Percentiles rank a stretch among this genome's conserved stretches.
Conservation (phyloP, 129 eudicot genomes). For the Solidago caesia region DNA sequence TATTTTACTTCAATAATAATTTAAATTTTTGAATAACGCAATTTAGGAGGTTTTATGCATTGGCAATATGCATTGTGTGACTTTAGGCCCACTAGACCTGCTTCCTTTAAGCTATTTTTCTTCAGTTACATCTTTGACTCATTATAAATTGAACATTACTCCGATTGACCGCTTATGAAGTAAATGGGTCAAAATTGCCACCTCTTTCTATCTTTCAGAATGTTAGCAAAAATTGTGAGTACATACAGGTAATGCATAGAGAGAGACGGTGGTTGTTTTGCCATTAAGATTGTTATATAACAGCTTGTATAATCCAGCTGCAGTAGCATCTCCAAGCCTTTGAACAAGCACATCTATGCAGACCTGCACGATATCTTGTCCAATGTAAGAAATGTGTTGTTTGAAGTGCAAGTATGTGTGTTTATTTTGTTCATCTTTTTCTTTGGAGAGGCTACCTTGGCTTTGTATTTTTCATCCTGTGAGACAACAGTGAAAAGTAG, state of each 20-base stretch:
- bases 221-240: not conserved
- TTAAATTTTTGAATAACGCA: too few species aligned
- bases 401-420: not conserved
- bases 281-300: slow-evolving; percentile 55
- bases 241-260: slow-evolving; percentile 79
- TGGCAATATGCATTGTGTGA: too few species aligned
- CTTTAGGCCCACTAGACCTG: too few species aligned
- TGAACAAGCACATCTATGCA: slow-evolving; percentile 94
- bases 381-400: not conserved
- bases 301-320: slow-evolving; percentile 86
- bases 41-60: too few species aligned
- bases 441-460: slow-evolving; percentile 50
- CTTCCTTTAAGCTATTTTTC: too few species aligned
- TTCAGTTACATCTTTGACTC: too few species aligned
- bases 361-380: slow-evolving; percentile 41
- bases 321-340: slow-evolving; percentile 93
- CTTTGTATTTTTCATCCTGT: slow-evolving; percentile 93
- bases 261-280: slow-evolving; percentile 55
- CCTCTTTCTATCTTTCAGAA: not conserved
- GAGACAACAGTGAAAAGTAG: slow-evolving; percentile 83
- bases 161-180: too few species aligned
- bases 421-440: not conserved
- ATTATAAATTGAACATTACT: too few species aligned
- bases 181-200: too few species aligned
- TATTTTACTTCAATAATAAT: too few species aligned